These are phyloP conservation scores for Margaritispora aquatica DNA, from an alignment of 495 filamentous ascomycete genomes.

Conservation along the genomic window DNA sequence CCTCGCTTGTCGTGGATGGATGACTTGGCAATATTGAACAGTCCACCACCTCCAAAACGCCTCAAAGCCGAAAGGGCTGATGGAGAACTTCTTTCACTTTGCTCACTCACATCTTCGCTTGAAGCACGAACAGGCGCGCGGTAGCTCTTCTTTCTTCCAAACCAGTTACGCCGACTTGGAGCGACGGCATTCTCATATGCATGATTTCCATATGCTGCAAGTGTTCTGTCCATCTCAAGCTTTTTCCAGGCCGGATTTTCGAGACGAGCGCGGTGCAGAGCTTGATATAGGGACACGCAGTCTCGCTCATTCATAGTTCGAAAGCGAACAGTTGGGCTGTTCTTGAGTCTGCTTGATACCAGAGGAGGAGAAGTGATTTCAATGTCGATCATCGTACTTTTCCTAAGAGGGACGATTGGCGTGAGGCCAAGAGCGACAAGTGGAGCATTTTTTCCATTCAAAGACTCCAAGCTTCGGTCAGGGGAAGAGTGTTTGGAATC, in stretches of 20 bases:
- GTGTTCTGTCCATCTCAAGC: conserved; percentile 43
- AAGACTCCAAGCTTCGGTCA: not conserved
- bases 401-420: conserved; percentile 78
- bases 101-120: conserved; percentile 20
- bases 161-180: conserved; percentile 33
- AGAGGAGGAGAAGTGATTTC: conserved; percentile 82
- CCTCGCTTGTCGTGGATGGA: conserved; percentile 37
- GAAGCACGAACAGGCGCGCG: conserved; percentile 46
- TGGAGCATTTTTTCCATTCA: conserved; percentile 35
- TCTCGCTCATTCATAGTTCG: conserved; percentile 73
- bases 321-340: conserved; percentile 60
- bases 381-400: conserved; percentile 87
- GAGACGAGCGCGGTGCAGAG: conserved; percentile 77
- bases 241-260: conserved; percentile 68
- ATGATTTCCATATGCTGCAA: conserved; percentile 34
- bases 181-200: conserved; percentile 8
- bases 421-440: conserved; percentile 79
- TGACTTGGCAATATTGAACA: conserved; percentile 70
- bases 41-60: conserved; percentile 22
- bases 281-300: conserved; percentile 70
- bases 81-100: conserved; percentile 30
- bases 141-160: conserved; percentile 56
- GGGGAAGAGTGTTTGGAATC: conserved; percentile 25
- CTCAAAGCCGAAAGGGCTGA: conserved; percentile 62
- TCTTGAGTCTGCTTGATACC: conserved; percentile 57